phyloP scores from a whole-genome alignment of 2,329 filamentous ascomycete species.

The Lasiodiplodia gonubiensis region DNA sequence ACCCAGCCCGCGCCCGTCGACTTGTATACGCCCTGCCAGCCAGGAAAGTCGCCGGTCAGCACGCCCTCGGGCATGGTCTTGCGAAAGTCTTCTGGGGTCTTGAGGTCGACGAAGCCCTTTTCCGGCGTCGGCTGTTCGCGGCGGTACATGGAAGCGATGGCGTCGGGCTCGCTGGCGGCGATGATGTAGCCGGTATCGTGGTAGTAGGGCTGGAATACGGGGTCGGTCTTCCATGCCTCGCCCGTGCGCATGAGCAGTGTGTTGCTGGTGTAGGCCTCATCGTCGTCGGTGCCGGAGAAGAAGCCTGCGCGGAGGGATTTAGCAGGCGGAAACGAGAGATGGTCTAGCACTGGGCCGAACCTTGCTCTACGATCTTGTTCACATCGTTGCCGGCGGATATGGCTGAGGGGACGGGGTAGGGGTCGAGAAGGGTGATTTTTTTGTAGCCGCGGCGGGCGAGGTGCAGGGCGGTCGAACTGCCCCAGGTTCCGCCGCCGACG shows the following conservation, averaged over 20 bases:
- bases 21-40: constrained; percentile 59
- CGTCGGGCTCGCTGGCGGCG: constrained; percentile 49
- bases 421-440: constrained; percentile 57
- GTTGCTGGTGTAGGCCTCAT: constrained; percentile 20
- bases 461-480: constrained; percentile 59
- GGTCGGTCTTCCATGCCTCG: constrained; percentile 52
- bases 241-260: constrained; percentile 36
- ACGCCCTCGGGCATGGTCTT: constrained; percentile 59
- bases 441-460: constrained; percentile 57
- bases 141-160: constrained; percentile 46
- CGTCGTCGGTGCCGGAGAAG: constrained; percentile 20
- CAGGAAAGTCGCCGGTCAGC: constrained; percentile 56
- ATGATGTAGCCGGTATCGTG: constrained; percentile 57
- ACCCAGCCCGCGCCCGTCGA: constrained; percentile 59
- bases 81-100: constrained; percentile 54
- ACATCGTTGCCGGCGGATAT: constrained; percentile 59
- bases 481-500: constrained; percentile 59
- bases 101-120: constrained; percentile 41
- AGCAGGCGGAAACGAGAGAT: background rate
- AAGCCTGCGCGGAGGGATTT: background rate
- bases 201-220: constrained; percentile 52
- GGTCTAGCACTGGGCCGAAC: constrained; percentile 32
- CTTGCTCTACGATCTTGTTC: constrained; percentile 56
- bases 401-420: constrained; percentile 52
- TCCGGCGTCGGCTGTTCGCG: constrained; percentile 38